These are phyloP conservation scores for Trifolium pratense DNA, from an alignment of 306 rosid genomes.

Conservation along the genomic window DNA sequence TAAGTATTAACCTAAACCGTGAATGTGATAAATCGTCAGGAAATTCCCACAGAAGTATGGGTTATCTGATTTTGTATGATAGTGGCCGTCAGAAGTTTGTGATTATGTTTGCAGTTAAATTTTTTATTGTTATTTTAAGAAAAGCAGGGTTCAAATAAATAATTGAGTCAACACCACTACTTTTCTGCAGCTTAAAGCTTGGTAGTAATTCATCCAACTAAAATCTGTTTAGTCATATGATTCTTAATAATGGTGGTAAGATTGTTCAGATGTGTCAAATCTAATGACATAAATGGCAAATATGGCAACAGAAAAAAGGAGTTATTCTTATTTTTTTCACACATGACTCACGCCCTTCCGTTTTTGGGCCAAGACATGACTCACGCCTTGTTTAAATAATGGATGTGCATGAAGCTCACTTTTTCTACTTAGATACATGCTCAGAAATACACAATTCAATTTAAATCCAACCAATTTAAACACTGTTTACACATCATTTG, in stretches of 20 bases:
- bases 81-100: no score
- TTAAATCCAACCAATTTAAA: neutral
- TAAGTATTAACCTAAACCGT: neutral
- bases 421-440: neutral
- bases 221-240: neutral
- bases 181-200: neutral
- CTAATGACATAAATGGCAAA: neutral
- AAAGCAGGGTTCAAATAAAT: no score
- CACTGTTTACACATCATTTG: neutral
- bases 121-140: no score
- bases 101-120: neutral
- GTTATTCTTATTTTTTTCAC: neutral
- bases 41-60: neutral
- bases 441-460: neutral
- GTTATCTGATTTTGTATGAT: neutral
- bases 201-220: neutral
- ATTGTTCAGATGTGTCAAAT: neutral
- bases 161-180: neutral
- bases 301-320: neutral
- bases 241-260: neutral
- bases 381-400: neutral
- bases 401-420: neutral
- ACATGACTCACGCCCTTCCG: neutral
- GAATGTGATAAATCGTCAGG: slow-evolving; percentile 2
- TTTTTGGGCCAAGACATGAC: neutral